Base-by-base conservation (phyloP, 1,284 basidiomycete genomes). In the Ceratobasidium sp. region DNA sequence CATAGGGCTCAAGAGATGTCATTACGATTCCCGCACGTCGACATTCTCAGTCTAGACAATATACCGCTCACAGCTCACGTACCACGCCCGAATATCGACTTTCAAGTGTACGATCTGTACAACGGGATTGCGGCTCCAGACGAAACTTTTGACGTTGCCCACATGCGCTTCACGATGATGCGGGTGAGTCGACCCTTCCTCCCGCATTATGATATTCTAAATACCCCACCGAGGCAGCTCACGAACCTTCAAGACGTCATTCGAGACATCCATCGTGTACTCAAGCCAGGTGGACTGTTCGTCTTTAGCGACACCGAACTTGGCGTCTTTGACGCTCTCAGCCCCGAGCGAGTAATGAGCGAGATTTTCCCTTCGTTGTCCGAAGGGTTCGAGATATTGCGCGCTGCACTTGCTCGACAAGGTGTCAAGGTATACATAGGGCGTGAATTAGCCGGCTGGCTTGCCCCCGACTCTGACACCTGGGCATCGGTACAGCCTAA, bases 351-450 rank as follows among this genome's bases (percentile, higher is more conserved):
- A 64, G 46, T 23, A 44, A 20, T 35, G 41, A 23, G 50, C 18
- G 50, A 64, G 38, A 41, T 44, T 64, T 33, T 44, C n/a, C 62
- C 62, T 27, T 64, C 20, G 18, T 46, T 73, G 38, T 73, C 41
- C 30, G 59, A 62, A 48, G 70, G 55, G 30, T 60, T 73, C 50
- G 41, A 35, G 12, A 62, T 73, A 23, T 62, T 44, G 5, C 70
- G 70, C 35, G 8, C n/a, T 1, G 57, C 27, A 35, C 70, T 73
- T 33, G 20, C 57, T n/a, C 44, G 59, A 14, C 70, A 73, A 27
- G 70, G 69, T 7, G 70, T 73, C 16, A 57, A 62, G 27, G 70
- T 73, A 33, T 27, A 60, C 41, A 73, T 73, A 57, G 62, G 70
- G 57, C 55, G 59, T 20, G 70, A 73, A 27, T 60, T 73, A 44